Evolutionary conservation across 2,329 filamentous ascomycete species (phyloP), one percentile per base, ranked within the genome.

Genomic region (Emydomyces testavorans): DNA sequence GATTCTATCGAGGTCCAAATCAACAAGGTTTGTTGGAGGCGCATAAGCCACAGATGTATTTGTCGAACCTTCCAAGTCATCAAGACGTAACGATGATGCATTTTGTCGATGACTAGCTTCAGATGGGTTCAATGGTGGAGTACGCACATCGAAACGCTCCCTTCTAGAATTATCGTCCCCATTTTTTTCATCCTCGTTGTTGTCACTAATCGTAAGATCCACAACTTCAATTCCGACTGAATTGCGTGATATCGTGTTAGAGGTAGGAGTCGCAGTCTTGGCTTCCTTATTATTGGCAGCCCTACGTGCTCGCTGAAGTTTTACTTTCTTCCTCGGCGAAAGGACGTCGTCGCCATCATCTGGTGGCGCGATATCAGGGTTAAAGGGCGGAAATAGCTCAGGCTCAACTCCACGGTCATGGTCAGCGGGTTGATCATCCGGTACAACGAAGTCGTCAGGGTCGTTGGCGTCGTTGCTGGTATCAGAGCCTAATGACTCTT

Each of bases 111-210:
- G 32, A 18, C 23, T 40, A 18, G 10, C 28, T 16, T 49, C 49
- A 2, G 56, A 48, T 2, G 62, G 58, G 52, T 66, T 65, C 6
- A 67, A 47, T 23, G 63, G 61, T 5, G 65, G 65, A 0, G 65
- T 68, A 20, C 58, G 55, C 5, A 67, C 60, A 18, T 52, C 55
- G 4, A 62, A 56, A 3, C 16, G 16, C 1, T 5, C 13, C 24
- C 37, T 40, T 35, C 15, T 23, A 6, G 15, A 18, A 10, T 58
- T 57, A 21, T 57, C 32, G 16, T 20, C 26, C 21, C 50, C 47
- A 4, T 52, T 37, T 15, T n/a, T 26, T 11, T n/a, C 40, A 29
- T 10, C n/a, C 28, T 54, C 52, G 16, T 43, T 35, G 16, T 43
- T 35, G 13, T 47, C 44, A n/a, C 58, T 59, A 28, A 43, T 40